These are phyloP conservation scores for Agrocybe pediades DNA, from an alignment of 768 basidiomycete genomes.

Conservation along the genomic window DNA sequence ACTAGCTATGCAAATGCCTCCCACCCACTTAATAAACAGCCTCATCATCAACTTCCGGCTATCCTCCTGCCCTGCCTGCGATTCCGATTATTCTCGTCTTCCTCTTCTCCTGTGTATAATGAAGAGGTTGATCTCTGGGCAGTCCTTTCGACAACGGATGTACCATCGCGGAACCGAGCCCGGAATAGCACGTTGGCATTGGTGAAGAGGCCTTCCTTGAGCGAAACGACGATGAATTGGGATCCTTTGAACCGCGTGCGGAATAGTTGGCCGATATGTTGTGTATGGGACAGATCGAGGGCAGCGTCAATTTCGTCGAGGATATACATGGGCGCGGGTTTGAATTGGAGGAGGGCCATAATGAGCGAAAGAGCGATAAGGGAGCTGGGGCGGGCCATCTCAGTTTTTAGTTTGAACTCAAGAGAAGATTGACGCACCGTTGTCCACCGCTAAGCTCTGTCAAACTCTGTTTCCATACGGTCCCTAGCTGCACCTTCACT, in stretches of 20 bases:
- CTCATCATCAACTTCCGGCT: conserved; percentile 8
- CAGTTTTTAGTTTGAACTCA: neutral
- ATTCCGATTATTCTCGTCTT: conserved; percentile 31
- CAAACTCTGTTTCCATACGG: conserved; percentile 96
- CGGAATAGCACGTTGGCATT: conserved; percentile 97
- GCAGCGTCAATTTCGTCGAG: conserved; percentile 99
- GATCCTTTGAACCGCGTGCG: conserved; percentile 95
- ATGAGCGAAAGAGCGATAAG: conserved; percentile 97
- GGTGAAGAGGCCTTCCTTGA: conserved; percentile 96
- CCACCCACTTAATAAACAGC: neutral
- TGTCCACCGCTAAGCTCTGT: conserved; percentile 98
- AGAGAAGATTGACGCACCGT: conserved; percentile 55
- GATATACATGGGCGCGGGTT: conserved; percentile 99
- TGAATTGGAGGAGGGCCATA: conserved; percentile 99
- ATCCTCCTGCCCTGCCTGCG: conserved; percentile 21
- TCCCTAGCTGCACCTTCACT: conserved; percentile 94
- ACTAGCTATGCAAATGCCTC: neutral
- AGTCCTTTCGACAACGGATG: conserved; percentile 85
- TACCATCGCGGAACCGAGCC: conserved; percentile 92
- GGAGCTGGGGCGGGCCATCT: conserved; percentile 55
- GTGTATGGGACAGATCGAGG: conserved; percentile 92
- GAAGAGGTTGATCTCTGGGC: conserved; percentile 62
- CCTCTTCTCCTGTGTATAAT: conserved; percentile 39
- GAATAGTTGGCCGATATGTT: conserved; percentile 98
- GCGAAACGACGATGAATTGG: conserved; percentile 96